phyloP scores from a whole-genome alignment of 164 flowering plant genomes.

The Euptelea pleiosperma region DNA sequence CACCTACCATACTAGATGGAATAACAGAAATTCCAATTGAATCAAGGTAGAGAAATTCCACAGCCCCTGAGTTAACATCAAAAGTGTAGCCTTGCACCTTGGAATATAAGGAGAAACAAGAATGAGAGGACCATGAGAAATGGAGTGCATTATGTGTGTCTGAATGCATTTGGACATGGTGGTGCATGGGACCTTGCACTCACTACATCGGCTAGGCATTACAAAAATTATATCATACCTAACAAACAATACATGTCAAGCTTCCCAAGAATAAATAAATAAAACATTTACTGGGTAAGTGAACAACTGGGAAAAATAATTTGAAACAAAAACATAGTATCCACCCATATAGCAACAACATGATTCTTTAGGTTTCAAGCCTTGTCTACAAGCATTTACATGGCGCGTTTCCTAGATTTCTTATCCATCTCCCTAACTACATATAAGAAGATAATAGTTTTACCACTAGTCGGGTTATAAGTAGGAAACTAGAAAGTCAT shows the following conservation, averaged over 20 bases:
- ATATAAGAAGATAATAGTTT: too few relatives aligned
- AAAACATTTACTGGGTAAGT: neutral
- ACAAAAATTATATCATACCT: conserved; percentile 85
- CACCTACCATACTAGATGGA: conserved; percentile 75
- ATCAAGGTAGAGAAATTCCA: conserved; percentile 77
- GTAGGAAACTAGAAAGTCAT: conserved; percentile 13
- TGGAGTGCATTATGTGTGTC: neutral
- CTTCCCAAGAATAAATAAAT: neutral
- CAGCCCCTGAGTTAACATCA: conserved; percentile 59
- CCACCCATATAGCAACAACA: too few relatives aligned
- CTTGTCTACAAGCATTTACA: too few relatives aligned
- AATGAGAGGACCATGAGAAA: conserved; percentile 5
- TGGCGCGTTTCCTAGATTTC: too few relatives aligned
- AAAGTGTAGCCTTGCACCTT: conserved; percentile 82
- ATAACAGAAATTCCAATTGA: conserved; percentile 79
- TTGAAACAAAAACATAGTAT: too few relatives aligned
- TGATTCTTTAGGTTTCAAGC: too few relatives aligned
- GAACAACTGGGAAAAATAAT: too few relatives aligned
- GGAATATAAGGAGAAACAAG: conserved; percentile 1
- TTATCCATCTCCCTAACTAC: too few relatives aligned
- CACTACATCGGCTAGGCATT: conserved; percentile 47
- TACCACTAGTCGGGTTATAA: too few relatives aligned
- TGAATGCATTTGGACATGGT: neutral
- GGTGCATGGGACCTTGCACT: conserved; percentile 76
- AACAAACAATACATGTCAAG: conserved; percentile 26